phyloP scores from a whole-genome alignment of 257 asterid genomes.

The Coffea eugenioides region DNA sequence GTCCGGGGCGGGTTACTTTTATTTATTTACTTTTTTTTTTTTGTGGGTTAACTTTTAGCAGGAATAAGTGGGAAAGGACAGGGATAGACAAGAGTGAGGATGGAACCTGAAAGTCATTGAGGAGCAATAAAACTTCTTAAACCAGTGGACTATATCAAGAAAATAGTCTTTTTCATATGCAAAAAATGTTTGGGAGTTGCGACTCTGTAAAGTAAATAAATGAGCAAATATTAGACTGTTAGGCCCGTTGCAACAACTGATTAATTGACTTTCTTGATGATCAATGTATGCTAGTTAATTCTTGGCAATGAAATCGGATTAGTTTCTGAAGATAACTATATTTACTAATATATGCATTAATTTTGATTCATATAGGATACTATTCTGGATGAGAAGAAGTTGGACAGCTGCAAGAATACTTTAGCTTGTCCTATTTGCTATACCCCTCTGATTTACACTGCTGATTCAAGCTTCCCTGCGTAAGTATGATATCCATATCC shows the following conservation, averaged over 20 bases:
- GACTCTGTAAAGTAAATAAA: too few relatives aligned
- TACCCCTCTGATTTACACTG: slow-evolving; percentile 36
- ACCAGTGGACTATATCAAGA: background rate
- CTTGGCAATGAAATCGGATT: too few relatives aligned
- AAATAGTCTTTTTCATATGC: background rate
- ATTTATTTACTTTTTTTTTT: too few relatives aligned
- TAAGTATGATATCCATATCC: slow-evolving; percentile 30
- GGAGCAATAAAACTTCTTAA: too few relatives aligned
- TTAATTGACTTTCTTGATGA: background rate
- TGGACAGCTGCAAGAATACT: slow-evolving; percentile 39
- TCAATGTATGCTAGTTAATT: background rate
- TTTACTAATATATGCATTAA: too few relatives aligned
- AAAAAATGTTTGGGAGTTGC: background rate
- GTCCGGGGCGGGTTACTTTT: too few relatives aligned
- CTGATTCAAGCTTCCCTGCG: slow-evolving; percentile 41
- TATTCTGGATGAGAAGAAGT: slow-evolving; percentile 42
- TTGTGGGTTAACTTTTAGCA: too few relatives aligned
- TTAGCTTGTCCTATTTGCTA: slow-evolving; percentile 89
- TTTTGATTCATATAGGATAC: slow-evolving; percentile 34
- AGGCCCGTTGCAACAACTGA: background rate
- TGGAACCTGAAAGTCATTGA: background rate
- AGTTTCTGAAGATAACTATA: too few relatives aligned
- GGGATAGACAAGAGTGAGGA: too few relatives aligned
- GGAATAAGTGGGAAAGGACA: too few relatives aligned
- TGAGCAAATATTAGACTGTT: too few relatives aligned